A percentile compares a stretch with the other conserved stretches of the same genome.
Evolutionary conservation across 2,329 filamentous ascomycete genomes (phyloP).

Genomic region (Xylariaceae sp.): DNA sequence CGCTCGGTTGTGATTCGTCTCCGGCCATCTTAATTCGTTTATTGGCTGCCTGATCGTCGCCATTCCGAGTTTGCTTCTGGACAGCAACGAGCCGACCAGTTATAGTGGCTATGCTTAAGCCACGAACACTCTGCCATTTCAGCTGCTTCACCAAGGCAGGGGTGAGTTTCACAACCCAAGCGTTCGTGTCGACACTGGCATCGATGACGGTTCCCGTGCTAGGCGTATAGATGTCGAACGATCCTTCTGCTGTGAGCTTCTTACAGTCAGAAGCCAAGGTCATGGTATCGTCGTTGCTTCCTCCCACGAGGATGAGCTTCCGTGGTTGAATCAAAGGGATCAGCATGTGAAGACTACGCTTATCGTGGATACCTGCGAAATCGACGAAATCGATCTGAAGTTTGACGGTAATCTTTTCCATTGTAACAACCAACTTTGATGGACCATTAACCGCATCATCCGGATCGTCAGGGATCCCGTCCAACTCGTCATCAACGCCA

Average conservation of each 20-base stretch:
- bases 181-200: conserved; percentile 94
- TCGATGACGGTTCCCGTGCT: conserved; percentile 68
- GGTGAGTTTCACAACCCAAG: conserved; percentile 90
- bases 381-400: conserved; percentile 83
- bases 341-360: conserved; percentile 87
- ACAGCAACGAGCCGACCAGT: conserved; percentile 60
- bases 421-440: conserved; percentile 65
- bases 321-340: conserved; percentile 90
- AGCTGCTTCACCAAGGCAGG: conserved; percentile 78
- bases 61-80: conserved; percentile 42
- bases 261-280: conserved; percentile 75
- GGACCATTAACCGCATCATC: conserved; percentile 55
- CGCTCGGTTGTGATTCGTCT: conserved; percentile 24
- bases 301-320: conserved; percentile 88
- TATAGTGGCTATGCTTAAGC: conserved; percentile 85
- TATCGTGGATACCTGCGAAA: conserved; percentile 88
- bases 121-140: conserved; percentile 91
- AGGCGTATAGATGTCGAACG: conserved; percentile 76
- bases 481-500: conserved; percentile 49
- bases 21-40: conserved; percentile 45
- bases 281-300: conserved; percentile 70
- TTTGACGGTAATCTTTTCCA: conserved; percentile 60
- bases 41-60: conserved; percentile 42
- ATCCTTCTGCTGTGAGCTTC: conserved; percentile 53
- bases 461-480: conserved; percentile 52